Conservation (phyloP, 176 grass and related monocot genomes). For the Calamus simplicifolius region DNA sequence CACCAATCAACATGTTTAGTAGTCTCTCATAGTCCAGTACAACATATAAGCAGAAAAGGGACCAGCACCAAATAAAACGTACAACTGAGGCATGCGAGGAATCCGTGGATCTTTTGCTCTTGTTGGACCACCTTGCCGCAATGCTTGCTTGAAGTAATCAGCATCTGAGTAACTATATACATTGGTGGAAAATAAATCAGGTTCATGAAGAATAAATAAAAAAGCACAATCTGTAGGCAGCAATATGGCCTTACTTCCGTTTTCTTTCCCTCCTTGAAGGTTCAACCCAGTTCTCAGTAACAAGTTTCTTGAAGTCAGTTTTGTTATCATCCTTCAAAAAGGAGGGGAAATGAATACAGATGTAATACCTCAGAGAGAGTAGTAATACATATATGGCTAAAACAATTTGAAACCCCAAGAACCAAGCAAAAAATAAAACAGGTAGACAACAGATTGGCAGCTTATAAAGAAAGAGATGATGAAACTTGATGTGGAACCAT, state of each 20-base stretch:
- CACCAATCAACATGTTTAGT: not conserved
- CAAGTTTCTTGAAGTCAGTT: slow-evolving; percentile 90
- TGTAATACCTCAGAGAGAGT: too few species aligned
- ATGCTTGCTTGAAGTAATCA: slow-evolving; percentile 95
- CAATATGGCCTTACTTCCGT: slow-evolving; percentile 50
- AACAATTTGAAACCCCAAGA: too few species aligned
- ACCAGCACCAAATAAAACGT: slow-evolving; percentile 28
- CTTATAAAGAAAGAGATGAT: too few species aligned
- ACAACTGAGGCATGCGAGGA: slow-evolving; percentile 96
- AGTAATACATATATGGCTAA: too few species aligned
- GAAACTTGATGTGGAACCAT: too few species aligned
- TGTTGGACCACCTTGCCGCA: slow-evolving; percentile 79
- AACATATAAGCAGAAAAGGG: not conserved
- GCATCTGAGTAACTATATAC: slow-evolving; percentile 77
- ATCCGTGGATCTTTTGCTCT: slow-evolving; percentile 82
- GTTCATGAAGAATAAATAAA: not conserved
- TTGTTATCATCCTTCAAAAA: slow-evolving; percentile 80
- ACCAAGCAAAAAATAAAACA: not conserved
- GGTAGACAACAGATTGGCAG: too few species aligned
- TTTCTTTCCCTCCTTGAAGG: slow-evolving; percentile 94
- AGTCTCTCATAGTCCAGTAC: too few species aligned
- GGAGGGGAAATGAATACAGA: too few species aligned
- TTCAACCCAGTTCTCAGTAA: slow-evolving; percentile 84
- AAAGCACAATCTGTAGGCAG: not conserved
- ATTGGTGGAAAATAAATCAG: slow-evolving; percentile 8